phyloP scores from a whole-genome alignment of 1,284 basidiomycete species.

The Trichosporon sp. region DNA sequence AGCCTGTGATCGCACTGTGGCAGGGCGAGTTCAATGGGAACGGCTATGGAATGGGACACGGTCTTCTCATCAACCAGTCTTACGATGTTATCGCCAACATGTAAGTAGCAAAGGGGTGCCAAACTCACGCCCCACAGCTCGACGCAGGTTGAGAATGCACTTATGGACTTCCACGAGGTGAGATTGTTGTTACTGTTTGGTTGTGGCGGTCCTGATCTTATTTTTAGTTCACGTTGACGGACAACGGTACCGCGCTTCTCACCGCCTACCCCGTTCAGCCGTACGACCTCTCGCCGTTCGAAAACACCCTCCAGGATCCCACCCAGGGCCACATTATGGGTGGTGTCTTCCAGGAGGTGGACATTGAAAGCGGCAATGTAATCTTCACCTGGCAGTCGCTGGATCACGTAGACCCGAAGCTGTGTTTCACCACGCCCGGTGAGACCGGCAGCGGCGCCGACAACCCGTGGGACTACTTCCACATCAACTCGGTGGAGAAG shows the following conservation, averaged over 20 bases:
- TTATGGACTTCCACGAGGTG: conserved; percentile 28
- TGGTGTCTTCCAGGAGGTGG: conserved; percentile 36
- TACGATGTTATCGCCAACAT: conserved; percentile 31
- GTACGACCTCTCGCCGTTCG: conserved; percentile 21
- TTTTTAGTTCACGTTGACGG: conserved; percentile 30
- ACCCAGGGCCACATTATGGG: conserved; percentile 29
- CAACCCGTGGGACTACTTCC: conserved; percentile 31
- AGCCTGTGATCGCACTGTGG: conserved; percentile 30
- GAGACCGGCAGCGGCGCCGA: conserved; percentile 16
- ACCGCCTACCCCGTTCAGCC: conserved; percentile 26
- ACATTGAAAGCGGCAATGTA: conserved; percentile 31
- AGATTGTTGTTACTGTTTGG: neutral
- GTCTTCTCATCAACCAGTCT: conserved; percentile 24
- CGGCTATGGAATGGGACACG: conserved; percentile 27
- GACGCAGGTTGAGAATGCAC: conserved; percentile 9
- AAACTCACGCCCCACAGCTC: too few species aligned
- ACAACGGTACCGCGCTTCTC: conserved; percentile 36
- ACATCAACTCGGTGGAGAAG: conserved; percentile 41
- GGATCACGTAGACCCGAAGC: conserved; percentile 27
- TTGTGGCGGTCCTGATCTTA: neutral
- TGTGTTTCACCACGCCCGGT: conserved; percentile 25
- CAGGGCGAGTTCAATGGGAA: conserved; percentile 24
- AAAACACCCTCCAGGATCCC: neutral
- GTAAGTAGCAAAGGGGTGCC: conserved; percentile 8
- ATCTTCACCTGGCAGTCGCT: conserved; percentile 36